A percentile compares a stretch with the other conserved stretches of the same genome.
These are phyloP conservation scores for Thalia dealbata DNA, from an alignment of 176 grass and related monocot genomes.

Conservation along the genomic window DNA sequence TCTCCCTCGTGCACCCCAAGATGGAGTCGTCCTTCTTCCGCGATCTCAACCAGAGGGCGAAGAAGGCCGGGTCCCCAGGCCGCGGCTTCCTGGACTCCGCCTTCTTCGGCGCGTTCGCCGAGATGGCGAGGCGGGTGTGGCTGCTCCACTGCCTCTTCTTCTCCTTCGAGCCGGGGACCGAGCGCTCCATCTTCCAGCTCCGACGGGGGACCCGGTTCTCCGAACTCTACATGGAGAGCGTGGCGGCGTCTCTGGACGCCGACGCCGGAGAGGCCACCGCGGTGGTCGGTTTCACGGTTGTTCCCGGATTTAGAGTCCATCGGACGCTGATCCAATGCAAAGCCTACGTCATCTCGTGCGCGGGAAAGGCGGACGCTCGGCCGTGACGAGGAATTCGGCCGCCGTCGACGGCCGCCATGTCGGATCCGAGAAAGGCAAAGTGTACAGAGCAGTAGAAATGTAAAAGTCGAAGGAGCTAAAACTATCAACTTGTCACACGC, in stretches of 20 bases:
- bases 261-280: not conserved
- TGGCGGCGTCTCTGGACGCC: constrained; percentile 17
- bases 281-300: constrained; percentile 61
- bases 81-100: constrained; percentile 52
- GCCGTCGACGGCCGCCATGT: not conserved
- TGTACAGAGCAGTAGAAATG: not conserved
- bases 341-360: constrained; percentile 42
- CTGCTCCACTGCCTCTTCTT: constrained; percentile 90
- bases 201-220: constrained; percentile 50
- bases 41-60: constrained; percentile 65
- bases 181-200: constrained; percentile 46
- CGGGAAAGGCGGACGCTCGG: not conserved
- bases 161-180: constrained; percentile 39
- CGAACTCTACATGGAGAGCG: constrained; percentile 90
- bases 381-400: not conserved
- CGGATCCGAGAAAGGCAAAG: no score
- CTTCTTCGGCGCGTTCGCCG: constrained; percentile 67
- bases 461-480: no score
- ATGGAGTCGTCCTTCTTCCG: constrained; percentile 95
- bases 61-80: constrained; percentile 58
- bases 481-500: no score
- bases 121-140: constrained; percentile 87
- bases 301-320: constrained; percentile 69
- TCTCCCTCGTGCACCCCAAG: constrained; percentile 72
- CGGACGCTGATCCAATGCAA: constrained; percentile 61